These are phyloP conservation scores for Ascochyta rabiei DNA, from an alignment of 2,329 filamentous ascomycete species.

Conservation along the genomic window DNA sequence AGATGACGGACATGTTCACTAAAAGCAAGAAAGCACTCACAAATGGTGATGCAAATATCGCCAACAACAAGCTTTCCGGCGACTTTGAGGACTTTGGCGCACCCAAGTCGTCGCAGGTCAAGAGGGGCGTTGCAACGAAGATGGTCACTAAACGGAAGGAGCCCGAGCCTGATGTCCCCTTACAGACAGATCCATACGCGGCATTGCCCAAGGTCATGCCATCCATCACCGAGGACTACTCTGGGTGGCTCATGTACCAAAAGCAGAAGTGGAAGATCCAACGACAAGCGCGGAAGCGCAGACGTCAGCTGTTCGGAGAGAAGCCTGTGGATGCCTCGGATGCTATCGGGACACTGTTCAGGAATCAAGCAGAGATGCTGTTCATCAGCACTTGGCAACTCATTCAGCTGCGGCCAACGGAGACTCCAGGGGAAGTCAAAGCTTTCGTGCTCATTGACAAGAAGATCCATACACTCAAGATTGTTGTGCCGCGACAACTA, in stretches of 20 bases:
- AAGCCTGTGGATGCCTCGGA: slow-evolving; percentile 67
- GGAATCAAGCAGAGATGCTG: slow-evolving; percentile 87
- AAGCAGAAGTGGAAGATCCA: slow-evolving; percentile 99
- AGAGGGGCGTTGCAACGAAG: slow-evolving; percentile 51
- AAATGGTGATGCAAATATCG: slow-evolving; percentile 70
- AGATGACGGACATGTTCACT: slow-evolving; percentile 90
- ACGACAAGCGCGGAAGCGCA: slow-evolving; percentile 81
- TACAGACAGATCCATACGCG: slow-evolving; percentile 78
- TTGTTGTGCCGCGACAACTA: slow-evolving; percentile 86
- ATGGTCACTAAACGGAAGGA: slow-evolving; percentile 58
- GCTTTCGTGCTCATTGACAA: slow-evolving; percentile 93
- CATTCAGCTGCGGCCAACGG: slow-evolving; percentile 81
- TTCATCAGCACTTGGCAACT: slow-evolving; percentile 97
- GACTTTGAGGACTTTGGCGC: slow-evolving; percentile 83
- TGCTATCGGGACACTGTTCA: slow-evolving; percentile 74
- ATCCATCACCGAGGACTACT: slow-evolving; percentile 82
- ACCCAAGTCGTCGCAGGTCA: slow-evolving; percentile 58
- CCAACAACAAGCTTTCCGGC: slow-evolving; percentile 60
- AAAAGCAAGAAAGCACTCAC: slow-evolving; percentile 73
- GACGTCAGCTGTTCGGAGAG: slow-evolving; percentile 93
- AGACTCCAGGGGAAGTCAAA: slow-evolving; percentile 82
- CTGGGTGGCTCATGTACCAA: slow-evolving; percentile 87
- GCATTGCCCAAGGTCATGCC: slow-evolving; percentile 84
- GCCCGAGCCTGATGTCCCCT: slow-evolving; percentile 54
- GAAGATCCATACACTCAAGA: slow-evolving; percentile 85